Percentiles rank a stretch among this genome's conserved stretches.
Evolutionary conservation across 2,329 filamentous ascomycete species (phyloP).

Genomic region (Cadophora sp.): DNA sequence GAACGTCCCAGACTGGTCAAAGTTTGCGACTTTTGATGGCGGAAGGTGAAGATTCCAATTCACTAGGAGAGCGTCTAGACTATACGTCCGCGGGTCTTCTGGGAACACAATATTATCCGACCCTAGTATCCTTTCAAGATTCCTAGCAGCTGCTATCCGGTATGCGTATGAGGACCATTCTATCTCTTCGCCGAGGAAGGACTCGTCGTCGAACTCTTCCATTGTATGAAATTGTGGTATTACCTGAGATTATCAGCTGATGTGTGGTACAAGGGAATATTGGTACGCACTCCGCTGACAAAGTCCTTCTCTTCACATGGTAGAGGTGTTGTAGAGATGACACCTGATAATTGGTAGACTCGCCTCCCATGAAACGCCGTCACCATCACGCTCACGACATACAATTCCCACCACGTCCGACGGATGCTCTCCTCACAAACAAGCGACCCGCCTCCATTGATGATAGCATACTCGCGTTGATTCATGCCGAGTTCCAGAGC

Average conservation of each 20-base stretch:
- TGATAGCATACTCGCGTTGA: conserved; percentile 67
- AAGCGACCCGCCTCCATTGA: conserved; percentile 67
- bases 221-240: conserved; percentile 67
- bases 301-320: conserved; percentile 73
- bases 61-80: conserved; percentile 60
- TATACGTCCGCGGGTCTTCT: conserved; percentile 59
- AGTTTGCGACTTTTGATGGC: conserved; percentile 69
- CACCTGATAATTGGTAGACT: conserved; percentile 70
- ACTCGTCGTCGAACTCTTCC: conserved; percentile 75
- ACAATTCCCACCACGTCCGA: conserved; percentile 86
- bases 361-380: conserved; percentile 78
- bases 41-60: conserved; percentile 86
- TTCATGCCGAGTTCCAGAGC: conserved; percentile 81
- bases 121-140: conserved; percentile 77
- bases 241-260: conserved; percentile 54
- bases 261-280: background rate
- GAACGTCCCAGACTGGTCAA: conserved; percentile 72
- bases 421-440: conserved; percentile 82
- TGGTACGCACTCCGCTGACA: conserved; percentile 28
- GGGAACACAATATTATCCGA: conserved; percentile 57
- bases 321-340: conserved; percentile 71
- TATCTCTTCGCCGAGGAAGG: conserved; percentile 67
- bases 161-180: conserved; percentile 86
- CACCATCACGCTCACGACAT: conserved; percentile 75
- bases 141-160: conserved; percentile 79